phyloP scores from a whole-genome alignment of 495 filamentous ascomycete species.

The Penicillium arizonense region DNA sequence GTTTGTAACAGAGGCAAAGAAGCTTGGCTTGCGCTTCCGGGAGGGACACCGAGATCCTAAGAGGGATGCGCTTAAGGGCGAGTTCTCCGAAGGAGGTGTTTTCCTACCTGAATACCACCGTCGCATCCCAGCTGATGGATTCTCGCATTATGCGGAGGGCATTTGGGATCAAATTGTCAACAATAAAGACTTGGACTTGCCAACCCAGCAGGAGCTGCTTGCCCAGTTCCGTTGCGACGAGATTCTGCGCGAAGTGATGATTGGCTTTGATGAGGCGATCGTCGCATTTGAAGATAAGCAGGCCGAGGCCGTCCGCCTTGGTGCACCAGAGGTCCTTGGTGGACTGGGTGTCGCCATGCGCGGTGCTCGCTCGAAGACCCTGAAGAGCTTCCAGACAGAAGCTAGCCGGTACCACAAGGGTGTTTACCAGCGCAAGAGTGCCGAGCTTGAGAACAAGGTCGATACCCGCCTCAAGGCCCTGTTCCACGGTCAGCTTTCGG shows the following conservation, averaged over 20 bases:
- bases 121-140: slow-evolving; percentile 92
- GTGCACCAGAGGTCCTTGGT: slow-evolving; percentile 68
- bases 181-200: slow-evolving; percentile 96
- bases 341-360: slow-evolving; percentile 77
- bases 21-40: slow-evolving; percentile 76
- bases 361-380: slow-evolving; percentile 63
- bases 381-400: slow-evolving; percentile 83
- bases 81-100: slow-evolving; percentile 76
- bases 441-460: slow-evolving; percentile 81
- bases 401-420: slow-evolving; percentile 95
- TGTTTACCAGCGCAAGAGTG: slow-evolving; percentile 80
- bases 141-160: slow-evolving; percentile 86
- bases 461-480: slow-evolving; percentile 83
- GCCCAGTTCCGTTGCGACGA: slow-evolving; percentile 98
- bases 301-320: slow-evolving; percentile 65
- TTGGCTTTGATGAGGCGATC: slow-evolving; percentile 80
- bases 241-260: slow-evolving; percentile 81
- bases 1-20: slow-evolving; percentile 77
- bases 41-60: slow-evolving; percentile 69
- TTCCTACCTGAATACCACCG: slow-evolving; percentile 95
- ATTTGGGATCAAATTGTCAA: slow-evolving; percentile 98
- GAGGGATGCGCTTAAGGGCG: slow-evolving; percentile 48
- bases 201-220: slow-evolving; percentile 93
- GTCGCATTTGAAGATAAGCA: slow-evolving; percentile 83
- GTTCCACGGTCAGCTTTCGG: slow-evolving; percentile 81